Percentiles rank a stretch among this genome's conserved stretches.
Conservation (phyloP, 495 filamentous ascomycete species). For the Entonaema liquescens region DNA sequence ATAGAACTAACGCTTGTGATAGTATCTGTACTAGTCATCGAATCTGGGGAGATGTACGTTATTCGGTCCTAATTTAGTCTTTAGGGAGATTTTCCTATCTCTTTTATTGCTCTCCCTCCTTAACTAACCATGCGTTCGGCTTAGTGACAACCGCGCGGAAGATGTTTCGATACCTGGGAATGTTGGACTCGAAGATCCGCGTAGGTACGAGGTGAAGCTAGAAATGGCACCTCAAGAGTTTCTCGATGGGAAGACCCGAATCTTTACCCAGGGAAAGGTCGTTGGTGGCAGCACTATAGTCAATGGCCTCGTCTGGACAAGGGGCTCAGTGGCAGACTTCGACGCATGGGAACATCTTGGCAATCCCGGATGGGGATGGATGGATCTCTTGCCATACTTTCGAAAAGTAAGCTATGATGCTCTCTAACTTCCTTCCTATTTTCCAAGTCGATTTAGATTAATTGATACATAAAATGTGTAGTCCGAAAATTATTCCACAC, state of each 20-base stretch:
- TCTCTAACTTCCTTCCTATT: constrained; percentile 9
- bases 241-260: constrained; percentile 50
- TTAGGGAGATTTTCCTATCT: not conserved
- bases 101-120: not conserved
- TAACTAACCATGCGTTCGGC: constrained; percentile 11
- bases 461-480: constrained; percentile 30
- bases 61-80: not conserved
- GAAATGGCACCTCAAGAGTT: constrained; percentile 37
- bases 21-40: constrained; percentile 55
- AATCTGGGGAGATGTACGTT: constrained; percentile 53
- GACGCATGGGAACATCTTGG: constrained; percentile 68
- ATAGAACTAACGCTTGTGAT: constrained; percentile 1
- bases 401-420: constrained; percentile 51
- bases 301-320: constrained; percentile 57
- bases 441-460: constrained; percentile 5
- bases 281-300: constrained; percentile 59
- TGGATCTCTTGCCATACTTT: constrained; percentile 66
- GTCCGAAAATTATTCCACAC: constrained; percentile 30
- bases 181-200: constrained; percentile 38
- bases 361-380: constrained; percentile 72
- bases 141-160: constrained; percentile 46
- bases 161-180: constrained; percentile 48
- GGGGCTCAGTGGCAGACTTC: constrained; percentile 58
- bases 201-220: constrained; percentile 37
- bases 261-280: constrained; percentile 51